Base-by-base conservation (phyloP, 2,329 filamentous ascomycete species). In the Fusarium sp. region DNA sequence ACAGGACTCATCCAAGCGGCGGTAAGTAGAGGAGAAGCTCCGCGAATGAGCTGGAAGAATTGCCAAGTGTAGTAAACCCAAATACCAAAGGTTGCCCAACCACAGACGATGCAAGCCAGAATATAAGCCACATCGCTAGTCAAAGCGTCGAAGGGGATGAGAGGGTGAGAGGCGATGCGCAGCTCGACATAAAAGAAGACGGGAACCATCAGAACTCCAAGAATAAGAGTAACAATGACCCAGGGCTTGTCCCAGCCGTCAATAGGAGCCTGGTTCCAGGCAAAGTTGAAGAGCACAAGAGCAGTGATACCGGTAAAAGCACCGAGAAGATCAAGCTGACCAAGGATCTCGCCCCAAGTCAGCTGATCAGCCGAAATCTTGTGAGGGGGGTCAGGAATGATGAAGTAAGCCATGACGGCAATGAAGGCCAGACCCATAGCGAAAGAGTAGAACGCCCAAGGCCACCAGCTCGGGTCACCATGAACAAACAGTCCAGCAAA, bases 181-280 rank as follows among this genome's bases (percentile, higher is more conserved):
- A 79, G 67, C 72, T 92, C 89, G 41, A 90, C 79, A 72, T 83
- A 83, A 53, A 88, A 83, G 74, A 92, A 92, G 2, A 82, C 71
- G 0, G 76, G 78, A 3, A 89, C 80, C 4, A 91, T 77, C 0
- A 89, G 39, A 4, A 87, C 59, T 1, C 89, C 89, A 4, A 90
- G 63, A 39, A 91, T 84, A 1, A 92, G 79, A 1, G 86, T 78
- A 0, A 85, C 79, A 62, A 86, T 85, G n/a, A 89, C 81, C 58
- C 88, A 88, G 0, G 86, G 80, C 9, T 82, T 80, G 2, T 78
- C 69, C 89, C 89, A 91, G 3, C 88, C 88, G 3, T 83, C 85
- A 0, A 87, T 80, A 0, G 87, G 84, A 0, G 86, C 89, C 73
- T 91, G 88, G 62, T 90, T 91, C 87, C 88, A 91, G 1, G 89